phyloP scores from a whole-genome alignment of 495 filamentous ascomycete species.

The Penicillium tannophilum region DNA sequence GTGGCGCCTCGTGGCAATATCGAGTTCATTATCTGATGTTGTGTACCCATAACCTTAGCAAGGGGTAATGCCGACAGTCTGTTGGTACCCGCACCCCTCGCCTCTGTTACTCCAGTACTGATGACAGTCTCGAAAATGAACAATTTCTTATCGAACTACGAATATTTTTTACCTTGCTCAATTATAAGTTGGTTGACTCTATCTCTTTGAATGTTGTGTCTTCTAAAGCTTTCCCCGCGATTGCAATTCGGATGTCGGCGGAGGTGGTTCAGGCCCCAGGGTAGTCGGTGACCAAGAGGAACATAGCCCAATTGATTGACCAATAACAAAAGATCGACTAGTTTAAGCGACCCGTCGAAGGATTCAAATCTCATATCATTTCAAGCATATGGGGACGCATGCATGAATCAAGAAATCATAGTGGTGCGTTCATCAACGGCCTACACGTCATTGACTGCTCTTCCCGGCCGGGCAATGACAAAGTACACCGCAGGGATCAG shows the following conservation, averaged over 20 bases:
- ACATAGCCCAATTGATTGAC: background rate
- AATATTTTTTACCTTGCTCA: too few species aligned
- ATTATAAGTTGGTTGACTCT: background rate
- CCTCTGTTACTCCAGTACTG: too few species aligned
- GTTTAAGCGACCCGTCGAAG: background rate
- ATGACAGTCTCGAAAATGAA: background rate
- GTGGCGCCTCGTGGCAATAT: background rate
- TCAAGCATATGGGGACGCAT: background rate
- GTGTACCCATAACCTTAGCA: background rate
- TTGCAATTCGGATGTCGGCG: background rate
- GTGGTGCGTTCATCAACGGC: slow-evolving; percentile 14
- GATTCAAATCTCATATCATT: background rate
- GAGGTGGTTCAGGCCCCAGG: background rate
- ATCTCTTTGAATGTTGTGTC: background rate
- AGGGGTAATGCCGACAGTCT: background rate
- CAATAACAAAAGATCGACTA: background rate
- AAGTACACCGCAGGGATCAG: slow-evolving; percentile 7
- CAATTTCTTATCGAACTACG: too few species aligned
- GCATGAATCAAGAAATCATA: background rate
- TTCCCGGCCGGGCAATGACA: background rate
- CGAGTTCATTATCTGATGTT: background rate
- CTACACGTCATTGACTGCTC: slow-evolving; percentile 17
- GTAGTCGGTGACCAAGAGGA: background rate
- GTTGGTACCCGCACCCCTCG: background rate
- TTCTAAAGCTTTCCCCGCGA: background rate